Base-by-base conservation (phyloP, 257 asterid genomes). In the Nicotiana attenuata region DNA sequence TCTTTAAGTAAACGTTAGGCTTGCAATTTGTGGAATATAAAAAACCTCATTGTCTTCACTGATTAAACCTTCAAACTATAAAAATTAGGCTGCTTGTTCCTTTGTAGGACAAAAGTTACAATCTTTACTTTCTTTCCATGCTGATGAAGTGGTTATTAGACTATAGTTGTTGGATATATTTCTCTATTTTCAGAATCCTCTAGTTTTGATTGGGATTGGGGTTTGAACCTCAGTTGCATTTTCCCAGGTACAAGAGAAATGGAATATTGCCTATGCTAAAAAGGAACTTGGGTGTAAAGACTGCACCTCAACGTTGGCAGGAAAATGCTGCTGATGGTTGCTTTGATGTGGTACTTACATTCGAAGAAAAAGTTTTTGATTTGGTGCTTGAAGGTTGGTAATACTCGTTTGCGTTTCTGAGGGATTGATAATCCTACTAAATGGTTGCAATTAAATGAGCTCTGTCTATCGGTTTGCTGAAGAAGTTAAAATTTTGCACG, bases 241-340 rank as follows among this genome's bases (percentile, higher is more conserved):
- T 63, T 24, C 76, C 4, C 83, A 96, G 99, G 87, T 96, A 96
- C 85, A 92, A 97, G 75, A 86, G 99, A 80, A 96, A 96, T 60
- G 99, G 99, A 64, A 94, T 94, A 89, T 76, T 96, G 87, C 95
- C 97, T 63, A 96, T 96, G 99, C 92, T 96, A n/a, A 96, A 94
- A 92, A 90, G 99, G 91, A 96, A 96, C 79, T 69, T 93, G 67
- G 85, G 84, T 64, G 99, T 96, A 22, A 96, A 96, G 86, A 80
- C 84, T 5, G 97, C 99, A 19, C 99, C 99, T 53, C 99, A 94
- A 81, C 90, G 99, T 31, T 96, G 99, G 99, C 99, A 96, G 83
- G 98, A 92, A 1, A 96, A 96, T 85, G 97, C 94, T 13, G 85
- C 88, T 10, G 99, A 96, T 87, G 99, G 99, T 19, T 68, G 89